A percentile compares a stretch with the other conserved stretches of the same genome.
Conservation (phyloP, 192 early-diverging fungal genomes). For the Linnemannia hyalina region DNA sequence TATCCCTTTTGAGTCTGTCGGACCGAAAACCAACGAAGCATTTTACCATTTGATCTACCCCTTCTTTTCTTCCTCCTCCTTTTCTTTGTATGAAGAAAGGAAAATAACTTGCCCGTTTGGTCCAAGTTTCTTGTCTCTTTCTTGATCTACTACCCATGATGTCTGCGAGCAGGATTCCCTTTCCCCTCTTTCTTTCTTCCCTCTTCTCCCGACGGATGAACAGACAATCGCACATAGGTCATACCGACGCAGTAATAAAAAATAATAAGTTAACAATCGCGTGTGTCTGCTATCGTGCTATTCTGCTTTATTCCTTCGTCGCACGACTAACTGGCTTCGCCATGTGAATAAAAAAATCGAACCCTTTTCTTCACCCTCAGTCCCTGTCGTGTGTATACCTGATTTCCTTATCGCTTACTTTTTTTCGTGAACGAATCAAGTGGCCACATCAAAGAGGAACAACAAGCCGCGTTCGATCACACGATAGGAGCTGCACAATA, state of each 20-base stretch:
- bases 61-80: background rate
- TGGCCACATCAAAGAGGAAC: background rate
- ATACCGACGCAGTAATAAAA: background rate
- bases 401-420: background rate
- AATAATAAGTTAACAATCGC: background rate
- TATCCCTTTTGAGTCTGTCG: background rate
- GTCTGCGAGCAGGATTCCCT: no score
- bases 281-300: background rate
- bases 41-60: background rate
- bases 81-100: background rate
- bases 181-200: background rate
- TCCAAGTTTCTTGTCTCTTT: background rate
- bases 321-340: background rate
- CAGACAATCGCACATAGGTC: background rate
- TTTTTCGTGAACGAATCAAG: background rate
- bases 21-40: background rate
- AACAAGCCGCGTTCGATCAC: background rate
- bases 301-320: background rate
- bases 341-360: conserved; percentile 1
- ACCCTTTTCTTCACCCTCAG: background rate
- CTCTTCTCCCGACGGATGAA: background rate
- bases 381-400: background rate
- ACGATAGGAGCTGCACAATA: background rate
- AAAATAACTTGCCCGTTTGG: background rate
- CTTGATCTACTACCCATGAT: background rate